These are phyloP conservation scores for Dactylellina leptospora DNA, from an alignment of 2,329 filamentous ascomycete genomes.

Conservation along the genomic window DNA sequence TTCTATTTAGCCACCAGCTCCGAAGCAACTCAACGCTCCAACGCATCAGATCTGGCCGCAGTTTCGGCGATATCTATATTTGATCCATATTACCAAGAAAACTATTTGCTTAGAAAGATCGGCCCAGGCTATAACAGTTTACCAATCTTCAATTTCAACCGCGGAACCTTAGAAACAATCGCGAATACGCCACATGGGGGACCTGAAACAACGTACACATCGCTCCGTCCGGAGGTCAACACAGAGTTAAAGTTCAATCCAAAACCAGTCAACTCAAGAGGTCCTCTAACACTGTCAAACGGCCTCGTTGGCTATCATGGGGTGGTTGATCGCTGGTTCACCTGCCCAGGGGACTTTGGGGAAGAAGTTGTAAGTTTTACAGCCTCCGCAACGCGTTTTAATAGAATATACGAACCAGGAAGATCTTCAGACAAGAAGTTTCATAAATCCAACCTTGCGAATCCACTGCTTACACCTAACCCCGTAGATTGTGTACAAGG, in stretches of 20 bases:
- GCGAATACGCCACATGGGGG: slow-evolving; percentile 26
- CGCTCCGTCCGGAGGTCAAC: slow-evolving; percentile 8
- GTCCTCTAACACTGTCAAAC: slow-evolving; percentile 12
- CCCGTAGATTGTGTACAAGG: slow-evolving; percentile 24
- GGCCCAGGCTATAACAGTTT: slow-evolving; percentile 22
- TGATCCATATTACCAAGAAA: slow-evolving; percentile 32
- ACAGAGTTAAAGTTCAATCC: slow-evolving; percentile 35
- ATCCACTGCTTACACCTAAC: no score
- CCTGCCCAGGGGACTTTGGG: slow-evolving; percentile 25
- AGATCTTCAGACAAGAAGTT: no score
- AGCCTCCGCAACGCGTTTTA: background rate
- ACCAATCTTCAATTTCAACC: slow-evolving; percentile 22
- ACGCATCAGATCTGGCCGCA: slow-evolving; percentile 9
- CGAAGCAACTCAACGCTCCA: background rate
- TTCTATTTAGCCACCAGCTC: slow-evolving; percentile 32
- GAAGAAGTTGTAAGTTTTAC: slow-evolving; percentile 23
- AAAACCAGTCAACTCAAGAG: background rate
- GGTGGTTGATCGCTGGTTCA: slow-evolving; percentile 17
- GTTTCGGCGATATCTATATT: slow-evolving; percentile 31
- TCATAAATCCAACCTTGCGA: no score
- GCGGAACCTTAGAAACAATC: slow-evolving; percentile 15
- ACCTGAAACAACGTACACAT: slow-evolving; percentile 20
- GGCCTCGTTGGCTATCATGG: slow-evolving; percentile 31
- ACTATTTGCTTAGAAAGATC: slow-evolving; percentile 29
- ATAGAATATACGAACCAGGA: background rate